A percentile compares a stretch with the other conserved stretches of the same genome.
phyloP scores from a whole-genome alignment of 1,139 yeast genomes.

The Pichia sp. region DNA sequence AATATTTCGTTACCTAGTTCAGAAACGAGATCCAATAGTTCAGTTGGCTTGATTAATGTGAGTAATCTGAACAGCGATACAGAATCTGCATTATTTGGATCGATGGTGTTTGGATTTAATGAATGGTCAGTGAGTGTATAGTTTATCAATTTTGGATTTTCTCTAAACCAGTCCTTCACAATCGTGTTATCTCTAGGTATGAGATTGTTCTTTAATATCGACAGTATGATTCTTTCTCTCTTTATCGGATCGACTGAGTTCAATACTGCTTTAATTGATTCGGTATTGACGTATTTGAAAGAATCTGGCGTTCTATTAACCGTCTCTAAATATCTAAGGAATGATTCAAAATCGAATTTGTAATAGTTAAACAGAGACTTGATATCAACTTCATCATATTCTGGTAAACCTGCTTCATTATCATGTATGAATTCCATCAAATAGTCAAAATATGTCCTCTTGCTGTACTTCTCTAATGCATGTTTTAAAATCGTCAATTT shows the following conservation, averaged over 20 bases:
- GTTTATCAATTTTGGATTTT: neutral
- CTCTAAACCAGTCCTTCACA: neutral
- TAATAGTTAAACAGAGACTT: neutral
- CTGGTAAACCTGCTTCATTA: neutral
- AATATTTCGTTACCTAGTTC: neutral
- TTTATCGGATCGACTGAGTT: neutral
- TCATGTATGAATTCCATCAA: neutral
- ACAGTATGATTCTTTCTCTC: neutral
- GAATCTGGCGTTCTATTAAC: neutral
- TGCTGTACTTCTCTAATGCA: neutral
- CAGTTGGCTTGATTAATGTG: conserved; percentile 2
- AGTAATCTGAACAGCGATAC: neutral
- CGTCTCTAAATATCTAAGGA: neutral
- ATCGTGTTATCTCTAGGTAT: neutral
- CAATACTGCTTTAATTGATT: neutral
- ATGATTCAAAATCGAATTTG: neutral
- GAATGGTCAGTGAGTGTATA: neutral
- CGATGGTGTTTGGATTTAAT: neutral
- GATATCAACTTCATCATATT: neutral
- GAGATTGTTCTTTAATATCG: conserved; percentile 1
- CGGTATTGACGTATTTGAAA: neutral
- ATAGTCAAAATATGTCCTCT: neutral
- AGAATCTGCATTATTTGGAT: neutral
- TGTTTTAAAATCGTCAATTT: conserved; percentile 1
- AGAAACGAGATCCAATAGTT: conserved; percentile 1